phyloP scores from a whole-genome alignment of 176 grass and related monocot genomes.

The Oryza meridionalis region DNA sequence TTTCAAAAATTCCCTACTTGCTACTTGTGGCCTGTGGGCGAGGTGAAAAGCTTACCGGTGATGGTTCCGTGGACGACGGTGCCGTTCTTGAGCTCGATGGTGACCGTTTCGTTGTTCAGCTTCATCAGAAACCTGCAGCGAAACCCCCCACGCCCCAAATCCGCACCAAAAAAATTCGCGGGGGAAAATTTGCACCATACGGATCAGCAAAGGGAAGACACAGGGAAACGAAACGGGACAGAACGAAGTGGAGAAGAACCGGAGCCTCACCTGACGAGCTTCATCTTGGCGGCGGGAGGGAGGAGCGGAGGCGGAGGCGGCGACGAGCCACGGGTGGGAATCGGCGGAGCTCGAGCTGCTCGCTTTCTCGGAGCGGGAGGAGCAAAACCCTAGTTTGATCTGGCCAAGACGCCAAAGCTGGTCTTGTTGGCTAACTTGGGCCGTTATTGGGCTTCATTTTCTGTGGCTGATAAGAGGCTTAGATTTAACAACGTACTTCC shows the following conservation, averaged over 20 bases:
- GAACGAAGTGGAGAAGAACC: not conserved
- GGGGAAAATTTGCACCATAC: conserved; percentile 18
- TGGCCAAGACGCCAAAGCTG: conserved; percentile 10
- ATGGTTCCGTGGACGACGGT: conserved; percentile 94
- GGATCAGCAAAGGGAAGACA: not conserved
- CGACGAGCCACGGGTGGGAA: conserved; percentile 2
- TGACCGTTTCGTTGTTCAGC: conserved; percentile 96
- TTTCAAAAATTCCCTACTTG: not conserved
- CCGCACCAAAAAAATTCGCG: conserved; percentile 21
- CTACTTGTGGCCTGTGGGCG: not conserved
- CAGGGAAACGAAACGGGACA: not conserved
- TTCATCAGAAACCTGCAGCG: conserved; percentile 88
- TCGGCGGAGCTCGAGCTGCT: conserved; percentile 30
- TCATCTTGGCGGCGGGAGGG: conserved; percentile 58
- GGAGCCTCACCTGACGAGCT: conserved; percentile 83
- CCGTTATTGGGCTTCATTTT: conserved; percentile 17
- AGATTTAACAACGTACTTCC: too few species aligned
- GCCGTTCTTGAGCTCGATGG: conserved; percentile 96
- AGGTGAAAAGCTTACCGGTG: conserved; percentile 55
- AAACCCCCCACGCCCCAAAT: conserved; percentile 31
- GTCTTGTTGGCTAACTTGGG: conserved; percentile 28
- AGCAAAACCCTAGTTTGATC: conserved; percentile 60
- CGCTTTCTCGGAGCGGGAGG: conserved; percentile 49
- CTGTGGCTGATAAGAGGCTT: not conserved
- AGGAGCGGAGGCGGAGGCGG: conserved; percentile 34